Evolutionary conservation across 306 rosid genomes (phyloP).

Genomic region (cucumber (Cucumis sativus)): Cucumber_9930_V3 NC_026657.2:28404501-28405000

Average conservation of each 20-base stretch:
- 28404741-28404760: background rate
- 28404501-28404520: too few relatives aligned
- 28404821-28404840: background rate
- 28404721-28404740: background rate
- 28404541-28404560: too few relatives aligned
- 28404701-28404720: background rate
- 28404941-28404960: slow-evolving; percentile 63
- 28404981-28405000: slow-evolving; percentile 69
- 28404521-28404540: too few relatives aligned
- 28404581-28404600: too few relatives aligned
- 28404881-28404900: background rate
- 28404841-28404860: background rate
- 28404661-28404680: background rate
- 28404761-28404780: background rate
- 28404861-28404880: background rate
- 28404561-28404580: too few relatives aligned
- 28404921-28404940: background rate
- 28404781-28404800: background rate
- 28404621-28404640: background rate
- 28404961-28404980: slow-evolving; percentile 71
- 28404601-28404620: too few relatives aligned
- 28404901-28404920: background rate
- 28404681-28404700: background rate
- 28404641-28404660: background rate
- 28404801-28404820: background rate